A percentile compares a stretch with the other conserved stretches of the same genome.
These are phyloP conservation scores for Lipomyces kockii DNA, from an alignment of 805 yeast genomes.

Conservation along the genomic window DNA sequence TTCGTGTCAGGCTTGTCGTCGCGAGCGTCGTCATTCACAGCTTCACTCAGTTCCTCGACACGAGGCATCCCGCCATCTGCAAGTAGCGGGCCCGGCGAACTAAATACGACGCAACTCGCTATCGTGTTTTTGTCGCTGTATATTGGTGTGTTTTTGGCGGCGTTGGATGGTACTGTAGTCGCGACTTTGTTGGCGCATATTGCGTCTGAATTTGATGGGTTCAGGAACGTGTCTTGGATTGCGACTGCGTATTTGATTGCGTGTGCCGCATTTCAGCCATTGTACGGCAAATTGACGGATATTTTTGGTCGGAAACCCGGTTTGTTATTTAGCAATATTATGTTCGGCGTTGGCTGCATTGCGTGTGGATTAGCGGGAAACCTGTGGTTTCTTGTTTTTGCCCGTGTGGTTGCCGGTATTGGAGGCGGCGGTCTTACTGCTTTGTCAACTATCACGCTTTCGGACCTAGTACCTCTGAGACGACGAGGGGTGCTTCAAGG, in stretches of 20 bases:
- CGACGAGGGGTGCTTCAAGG: conserved; percentile 76
- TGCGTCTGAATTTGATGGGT: conserved; percentile 61
- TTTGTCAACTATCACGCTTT: conserved; percentile 66
- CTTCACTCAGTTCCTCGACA: conserved; percentile 22
- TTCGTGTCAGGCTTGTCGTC: conserved; percentile 26
- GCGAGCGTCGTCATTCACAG: conserved; percentile 23
- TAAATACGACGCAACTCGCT: conserved; percentile 46
- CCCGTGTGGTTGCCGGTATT: conserved; percentile 72
- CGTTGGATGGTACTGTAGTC: conserved; percentile 58
- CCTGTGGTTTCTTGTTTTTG: conserved; percentile 37
- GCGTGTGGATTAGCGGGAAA: conserved; percentile 52
- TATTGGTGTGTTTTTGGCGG: conserved; percentile 57
- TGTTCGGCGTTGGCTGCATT: conserved; percentile 57
- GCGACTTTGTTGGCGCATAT: conserved; percentile 59
- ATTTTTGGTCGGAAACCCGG: conserved; percentile 53
- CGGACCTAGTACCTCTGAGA: conserved; percentile 69
- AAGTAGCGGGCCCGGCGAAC: conserved; percentile 14
- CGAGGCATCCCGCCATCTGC: conserved; percentile 10
- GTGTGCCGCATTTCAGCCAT: conserved; percentile 75
- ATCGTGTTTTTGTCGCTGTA: conserved; percentile 57
- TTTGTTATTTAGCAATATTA: conserved; percentile 49
- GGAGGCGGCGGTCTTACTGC: conserved; percentile 79
- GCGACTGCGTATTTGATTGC: conserved; percentile 75
- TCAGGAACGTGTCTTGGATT: conserved; percentile 67
- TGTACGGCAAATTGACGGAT: conserved; percentile 74